Percentiles rank a stretch among this genome's conserved stretches.
These are phyloP conservation scores for Sabuloglossum arenarium DNA, from an alignment of 495 filamentous ascomycete species.

Conservation along the genomic window DNA sequence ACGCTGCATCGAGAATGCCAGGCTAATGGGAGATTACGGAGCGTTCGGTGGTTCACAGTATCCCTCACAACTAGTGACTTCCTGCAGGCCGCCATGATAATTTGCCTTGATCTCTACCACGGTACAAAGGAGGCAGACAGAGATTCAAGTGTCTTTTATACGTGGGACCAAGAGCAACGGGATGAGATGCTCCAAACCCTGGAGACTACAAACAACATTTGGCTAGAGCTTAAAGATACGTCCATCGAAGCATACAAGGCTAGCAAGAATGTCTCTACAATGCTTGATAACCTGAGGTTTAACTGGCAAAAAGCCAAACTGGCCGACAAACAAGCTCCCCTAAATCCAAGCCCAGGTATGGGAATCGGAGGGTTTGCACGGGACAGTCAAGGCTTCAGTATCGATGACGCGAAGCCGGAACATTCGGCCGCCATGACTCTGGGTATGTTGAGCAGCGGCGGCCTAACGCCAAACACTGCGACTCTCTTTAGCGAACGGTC, in stretches of 20 bases:
- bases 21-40: slow-evolving; percentile 44
- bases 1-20: slow-evolving; percentile 53
- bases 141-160: slow-evolving; percentile 27
- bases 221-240: slow-evolving; percentile 49
- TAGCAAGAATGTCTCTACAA: slow-evolving; percentile 49
- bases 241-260: slow-evolving; percentile 87
- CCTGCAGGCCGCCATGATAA: slow-evolving; percentile 71
- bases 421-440: slow-evolving; percentile 66
- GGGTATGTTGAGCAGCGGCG: slow-evolving; percentile 53
- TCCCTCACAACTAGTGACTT: slow-evolving; percentile 68
- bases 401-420: slow-evolving; percentile 18
- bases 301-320: not conserved
- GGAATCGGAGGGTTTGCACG: not conserved
- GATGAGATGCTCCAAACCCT: slow-evolving; percentile 56
- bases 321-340: not conserved
- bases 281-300: slow-evolving; percentile 51
- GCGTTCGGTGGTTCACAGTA: slow-evolving; percentile 55
- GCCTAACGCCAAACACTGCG: slow-evolving; percentile 37
- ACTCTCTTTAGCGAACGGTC: slow-evolving; percentile 14
- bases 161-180: slow-evolving; percentile 50
- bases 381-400: not conserved
- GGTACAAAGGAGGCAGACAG: slow-evolving; percentile 16
- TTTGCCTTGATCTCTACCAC: slow-evolving; percentile 53
- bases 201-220: slow-evolving; percentile 52
- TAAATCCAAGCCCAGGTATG: not conserved